phyloP scores from a whole-genome alignment of 352 stramenopile species.

The Halophytophthora polymorphica region DNA sequence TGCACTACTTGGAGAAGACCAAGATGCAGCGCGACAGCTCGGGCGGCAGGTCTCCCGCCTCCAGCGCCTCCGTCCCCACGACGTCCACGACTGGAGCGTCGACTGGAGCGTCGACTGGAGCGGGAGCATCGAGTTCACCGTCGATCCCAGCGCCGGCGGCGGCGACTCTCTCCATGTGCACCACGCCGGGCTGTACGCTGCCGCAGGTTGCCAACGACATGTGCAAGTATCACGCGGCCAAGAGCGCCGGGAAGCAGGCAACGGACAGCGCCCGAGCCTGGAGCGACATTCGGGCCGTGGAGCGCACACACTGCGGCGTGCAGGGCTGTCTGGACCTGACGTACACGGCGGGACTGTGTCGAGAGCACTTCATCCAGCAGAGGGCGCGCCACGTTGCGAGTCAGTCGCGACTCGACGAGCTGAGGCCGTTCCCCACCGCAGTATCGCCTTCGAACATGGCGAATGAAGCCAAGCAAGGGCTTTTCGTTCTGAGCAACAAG shows the following conservation, averaged over 20 bases:
- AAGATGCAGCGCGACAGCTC: constrained; percentile 34
- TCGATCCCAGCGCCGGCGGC: constrained; percentile 10
- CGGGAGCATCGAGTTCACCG: not conserved
- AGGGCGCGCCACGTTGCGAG: constrained; percentile 15
- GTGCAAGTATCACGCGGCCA: constrained; percentile 34
- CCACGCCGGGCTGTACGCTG: constrained; percentile 20
- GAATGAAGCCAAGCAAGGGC: constrained; percentile 26
- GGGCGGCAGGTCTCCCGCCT: not conserved
- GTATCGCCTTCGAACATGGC: constrained; percentile 11
- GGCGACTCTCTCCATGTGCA: constrained; percentile 12
- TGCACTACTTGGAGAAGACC: constrained; percentile 78
- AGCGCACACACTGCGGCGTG: constrained; percentile 28
- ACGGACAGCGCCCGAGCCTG: constrained; percentile 5
- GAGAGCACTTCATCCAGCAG: constrained; percentile 45
- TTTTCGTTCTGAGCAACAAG: constrained; percentile 23
- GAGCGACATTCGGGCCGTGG: constrained; percentile 26
- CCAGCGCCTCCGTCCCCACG: not conserved
- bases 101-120: constrained; percentile 2
- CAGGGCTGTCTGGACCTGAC: constrained; percentile 38
- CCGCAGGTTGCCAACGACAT: constrained; percentile 10
- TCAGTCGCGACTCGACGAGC: constrained; percentile 12
- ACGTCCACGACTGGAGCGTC: too few relatives aligned
- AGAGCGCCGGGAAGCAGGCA: not conserved
- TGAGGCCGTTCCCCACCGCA: constrained; percentile 8
- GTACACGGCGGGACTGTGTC: constrained; percentile 48